Base-by-base conservation (phyloP, 768 basidiomycete species). In the Rickenella mellea region DNA sequence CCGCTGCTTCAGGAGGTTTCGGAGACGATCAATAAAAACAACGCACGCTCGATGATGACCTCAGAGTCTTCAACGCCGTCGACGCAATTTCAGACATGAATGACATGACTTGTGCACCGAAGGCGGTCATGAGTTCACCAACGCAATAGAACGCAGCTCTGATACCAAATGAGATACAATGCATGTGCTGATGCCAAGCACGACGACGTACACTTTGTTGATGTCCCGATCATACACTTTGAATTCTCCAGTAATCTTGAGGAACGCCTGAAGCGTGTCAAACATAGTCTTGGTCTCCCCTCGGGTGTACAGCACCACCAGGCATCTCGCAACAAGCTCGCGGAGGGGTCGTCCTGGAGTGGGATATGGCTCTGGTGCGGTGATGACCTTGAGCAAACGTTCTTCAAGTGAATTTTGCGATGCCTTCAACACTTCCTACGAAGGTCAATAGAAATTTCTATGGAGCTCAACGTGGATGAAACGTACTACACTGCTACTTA, bases 51-150 rank as follows among this genome's bases (percentile, higher is more conserved):
- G 87, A 90, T 7, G 81, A 76, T 47, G 75, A 54, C 43, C 60
- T 83, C 50, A 74, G 71, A 0, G 81, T 74, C 57, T 80, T 89
- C 31, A 87, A 59, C 0, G 80, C 68, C 0, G 78, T 66, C 1
- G 69, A 64, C 15, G 76, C 65, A 26, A 93, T 84, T 56, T 98
- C 94, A 22, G 81, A 73, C 78, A 93, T 83, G 51, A 92, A 84
- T 0, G 92, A 96, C 92, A 97, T 94, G 57, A 92, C 80, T 89
- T 98, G 48, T 1, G 80, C 69, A 4, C 94, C 94, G 55, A 83
- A 87, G 5, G 67, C 68, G 21, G 66, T 73, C 86, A 97, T 97
- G 6, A 97, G 61, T 56, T 94, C 90, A 3, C 91, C 93, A 19
- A 93, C 76, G 46, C 83, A 83, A 47, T 81, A 87, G 55, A 91